phyloP scores from a whole-genome alignment of 495 filamentous ascomycete genomes.

The Penicillium manginii region DNA sequence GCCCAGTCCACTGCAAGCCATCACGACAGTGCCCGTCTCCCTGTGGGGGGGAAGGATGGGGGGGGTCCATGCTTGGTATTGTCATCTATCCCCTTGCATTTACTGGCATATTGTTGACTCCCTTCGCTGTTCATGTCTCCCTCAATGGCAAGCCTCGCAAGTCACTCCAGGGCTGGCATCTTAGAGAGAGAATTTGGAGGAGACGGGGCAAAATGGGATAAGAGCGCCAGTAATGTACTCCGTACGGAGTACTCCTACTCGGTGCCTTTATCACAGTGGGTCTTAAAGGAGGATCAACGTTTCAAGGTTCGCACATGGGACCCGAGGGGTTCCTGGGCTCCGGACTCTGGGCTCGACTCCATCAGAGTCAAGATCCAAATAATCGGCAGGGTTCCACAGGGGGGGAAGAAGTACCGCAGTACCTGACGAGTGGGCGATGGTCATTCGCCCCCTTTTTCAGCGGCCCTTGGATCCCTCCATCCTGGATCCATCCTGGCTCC shows the following conservation, averaged over 20 bases:
- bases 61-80: neutral
- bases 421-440: neutral
- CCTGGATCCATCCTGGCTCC: too few species aligned
- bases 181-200: neutral
- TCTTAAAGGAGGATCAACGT: constrained; percentile 1
- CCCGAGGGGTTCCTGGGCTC: neutral
- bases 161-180: neutral
- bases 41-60: neutral
- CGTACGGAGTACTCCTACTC: too few species aligned
- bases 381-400: constrained; percentile 4
- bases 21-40: neutral
- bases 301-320: constrained; percentile 6
- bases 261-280: neutral
- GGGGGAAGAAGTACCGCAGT: neutral
- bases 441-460: constrained; percentile 10
- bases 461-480: constrained; percentile 5
- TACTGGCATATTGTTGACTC: neutral
- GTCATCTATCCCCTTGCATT: neutral
- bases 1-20: constrained; percentile 3
- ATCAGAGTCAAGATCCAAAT: neutral
- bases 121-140: neutral
- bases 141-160: neutral
- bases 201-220: too few species aligned
- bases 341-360: too few species aligned
- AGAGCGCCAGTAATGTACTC: too few species aligned